A percentile compares a stretch with the other conserved stretches of the same genome.
These are phyloP conservation scores for Eucalyptus camaldulensis DNA, from an alignment of 345 rosid genomes.

Conservation along the genomic window DNA sequence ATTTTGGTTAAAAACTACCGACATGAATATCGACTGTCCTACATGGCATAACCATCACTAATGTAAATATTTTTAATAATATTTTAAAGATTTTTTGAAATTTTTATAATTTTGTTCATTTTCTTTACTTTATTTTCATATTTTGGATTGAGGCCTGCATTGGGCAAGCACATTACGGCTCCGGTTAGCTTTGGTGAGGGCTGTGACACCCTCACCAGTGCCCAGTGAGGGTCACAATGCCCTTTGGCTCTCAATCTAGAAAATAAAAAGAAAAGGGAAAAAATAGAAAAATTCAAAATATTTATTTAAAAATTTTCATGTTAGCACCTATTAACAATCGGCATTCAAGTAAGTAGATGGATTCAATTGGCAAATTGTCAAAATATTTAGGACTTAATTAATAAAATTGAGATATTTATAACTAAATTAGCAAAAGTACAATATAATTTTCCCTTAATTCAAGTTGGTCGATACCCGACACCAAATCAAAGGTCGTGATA, in stretches of 20 bases:
- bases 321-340: rapidly evolving
- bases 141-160: neutral
- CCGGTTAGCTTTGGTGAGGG: neutral
- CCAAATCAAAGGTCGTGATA: neutral
- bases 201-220: neutral
- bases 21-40: too few species aligned
- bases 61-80: too few species aligned
- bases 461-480: neutral
- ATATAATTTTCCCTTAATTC: neutral
- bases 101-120: too few species aligned
- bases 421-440: too few species aligned
- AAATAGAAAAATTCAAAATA: too few species aligned
- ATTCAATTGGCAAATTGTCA: neutral
- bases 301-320: too few species aligned
- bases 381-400: neutral
- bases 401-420: too few species aligned
- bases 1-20: too few species aligned
- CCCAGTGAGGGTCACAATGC: neutral
- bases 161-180: neutral
- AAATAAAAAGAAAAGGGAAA: neutral
- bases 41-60: too few species aligned
- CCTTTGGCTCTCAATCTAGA: neutral
- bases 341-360: too few species aligned
- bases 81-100: too few species aligned
- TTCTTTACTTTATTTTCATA: neutral